These are phyloP conservation scores for Amanita muscaria DNA, from an alignment of 768 basidiomycete species.

Conservation along the genomic window DNA sequence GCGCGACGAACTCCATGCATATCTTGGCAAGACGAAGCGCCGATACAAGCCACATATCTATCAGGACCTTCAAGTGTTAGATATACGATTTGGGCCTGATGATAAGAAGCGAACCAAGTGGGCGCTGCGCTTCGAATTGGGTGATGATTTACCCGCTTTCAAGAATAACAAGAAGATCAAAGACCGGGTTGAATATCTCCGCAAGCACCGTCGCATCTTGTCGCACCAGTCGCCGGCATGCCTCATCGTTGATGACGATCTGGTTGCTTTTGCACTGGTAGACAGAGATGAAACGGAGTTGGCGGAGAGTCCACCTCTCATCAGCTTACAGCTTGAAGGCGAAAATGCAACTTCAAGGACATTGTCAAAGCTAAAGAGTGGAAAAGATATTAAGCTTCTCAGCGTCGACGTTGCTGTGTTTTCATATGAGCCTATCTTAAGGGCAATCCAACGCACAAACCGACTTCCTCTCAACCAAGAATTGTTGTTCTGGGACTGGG, in stretches of 20 bases:
- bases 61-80: constrained; percentile 27
- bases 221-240: constrained; percentile 48
- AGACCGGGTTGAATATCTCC: constrained; percentile 28
- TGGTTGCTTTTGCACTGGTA: constrained; percentile 46
- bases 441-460: constrained; percentile 38
- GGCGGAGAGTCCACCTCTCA: constrained; percentile 34
- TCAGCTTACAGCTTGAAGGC: constrained; percentile 48
- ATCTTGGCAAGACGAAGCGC: constrained; percentile 29
- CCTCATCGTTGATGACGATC: constrained; percentile 37
- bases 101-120: constrained; percentile 25
- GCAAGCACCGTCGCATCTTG: constrained; percentile 34
- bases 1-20: constrained; percentile 43
- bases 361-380: constrained; percentile 31
- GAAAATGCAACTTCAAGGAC: constrained; percentile 27
- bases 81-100: constrained; percentile 25
- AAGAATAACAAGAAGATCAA: constrained; percentile 18
- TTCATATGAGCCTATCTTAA: constrained; percentile 55
- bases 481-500: constrained; percentile 44
- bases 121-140: constrained; percentile 31
- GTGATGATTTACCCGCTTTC: constrained; percentile 28
- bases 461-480: constrained; percentile 40
- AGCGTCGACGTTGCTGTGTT: constrained; percentile 57
- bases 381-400: constrained; percentile 33
- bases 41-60: constrained; percentile 22
- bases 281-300: constrained; percentile 46